These are phyloP conservation scores for Cutaneotrichosporon cutaneum DNA, from an alignment of 1,284 basidiomycete genomes.

Conservation along the genomic window DNA sequence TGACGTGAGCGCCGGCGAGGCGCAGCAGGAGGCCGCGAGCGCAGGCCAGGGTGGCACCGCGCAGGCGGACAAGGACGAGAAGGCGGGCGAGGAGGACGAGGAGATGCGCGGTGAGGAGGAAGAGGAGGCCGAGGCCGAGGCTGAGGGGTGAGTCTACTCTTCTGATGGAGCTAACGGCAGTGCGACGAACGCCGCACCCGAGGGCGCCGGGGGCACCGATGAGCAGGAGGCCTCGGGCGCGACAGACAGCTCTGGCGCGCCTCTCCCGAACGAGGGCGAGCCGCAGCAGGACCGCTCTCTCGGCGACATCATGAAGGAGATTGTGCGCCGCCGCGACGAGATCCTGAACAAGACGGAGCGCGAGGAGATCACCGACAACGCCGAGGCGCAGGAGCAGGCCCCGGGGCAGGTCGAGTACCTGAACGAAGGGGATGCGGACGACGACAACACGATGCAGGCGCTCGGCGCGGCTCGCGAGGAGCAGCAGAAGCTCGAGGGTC, in stretches of 20 bases:
- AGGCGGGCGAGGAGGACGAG: conserved; percentile 39
- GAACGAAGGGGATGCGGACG: conserved; percentile 66
- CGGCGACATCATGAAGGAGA: conserved; percentile 82
- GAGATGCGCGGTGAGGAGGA: conserved; percentile 30
- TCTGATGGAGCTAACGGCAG: conserved; percentile 28
- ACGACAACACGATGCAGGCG: conserved; percentile 78
- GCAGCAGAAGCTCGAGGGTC: conserved; percentile 74
- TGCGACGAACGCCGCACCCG: conserved; percentile 30
- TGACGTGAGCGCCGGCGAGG: conserved; percentile 42
- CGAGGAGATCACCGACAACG: conserved; percentile 48
- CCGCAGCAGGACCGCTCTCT: conserved; percentile 73
- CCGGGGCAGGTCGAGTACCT: conserved; percentile 76
- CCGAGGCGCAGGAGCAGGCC: conserved; percentile 53
- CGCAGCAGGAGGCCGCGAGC: conserved; percentile 43
- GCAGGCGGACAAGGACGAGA: conserved; percentile 36
- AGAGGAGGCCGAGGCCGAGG: conserved; percentile 42
- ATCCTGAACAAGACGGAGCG: conserved; percentile 64
- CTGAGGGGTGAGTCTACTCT: conserved; percentile 33
- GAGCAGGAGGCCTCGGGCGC: conserved; percentile 46
- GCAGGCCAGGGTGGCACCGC: conserved; percentile 43
- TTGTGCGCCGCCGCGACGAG: conserved; percentile 78
- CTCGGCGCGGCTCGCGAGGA: conserved; percentile 81
- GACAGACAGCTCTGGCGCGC: conserved; percentile 42
- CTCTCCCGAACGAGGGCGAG: conserved; percentile 36
- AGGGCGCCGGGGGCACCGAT: conserved; percentile 38